Conservation (phyloP, 2,329 filamentous ascomycete species). For the Trichoderma atrobrunneum region DNA sequence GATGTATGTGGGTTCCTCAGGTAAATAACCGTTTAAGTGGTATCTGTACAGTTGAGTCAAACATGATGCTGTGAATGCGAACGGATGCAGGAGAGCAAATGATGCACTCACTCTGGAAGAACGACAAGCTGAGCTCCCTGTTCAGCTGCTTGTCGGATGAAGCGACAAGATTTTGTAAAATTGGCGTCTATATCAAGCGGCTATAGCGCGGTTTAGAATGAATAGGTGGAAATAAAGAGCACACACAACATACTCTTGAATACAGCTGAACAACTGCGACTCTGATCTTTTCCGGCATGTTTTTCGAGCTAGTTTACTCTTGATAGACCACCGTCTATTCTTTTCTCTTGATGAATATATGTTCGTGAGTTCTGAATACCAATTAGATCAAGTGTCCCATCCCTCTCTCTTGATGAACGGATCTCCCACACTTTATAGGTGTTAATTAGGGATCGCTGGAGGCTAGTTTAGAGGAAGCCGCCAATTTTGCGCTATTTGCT, state of each 20-base stretch:
- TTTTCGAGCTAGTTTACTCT: background rate
- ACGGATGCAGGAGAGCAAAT: background rate
- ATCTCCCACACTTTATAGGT: background rate
- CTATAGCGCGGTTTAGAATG: background rate
- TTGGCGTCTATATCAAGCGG: background rate
- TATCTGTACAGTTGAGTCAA: background rate
- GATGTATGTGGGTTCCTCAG: background rate
- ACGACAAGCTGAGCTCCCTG: background rate
- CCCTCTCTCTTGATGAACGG: background rate
- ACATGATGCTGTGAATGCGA: background rate
- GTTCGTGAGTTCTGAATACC: background rate
- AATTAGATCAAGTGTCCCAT: background rate
- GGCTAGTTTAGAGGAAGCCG: background rate
- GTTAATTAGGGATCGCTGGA: background rate
- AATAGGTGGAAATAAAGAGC: no score
- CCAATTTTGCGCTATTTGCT: background rate
- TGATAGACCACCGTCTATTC: no score
- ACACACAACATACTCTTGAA: background rate
- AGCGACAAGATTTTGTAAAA: background rate
- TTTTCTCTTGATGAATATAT: background rate
- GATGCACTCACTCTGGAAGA: background rate
- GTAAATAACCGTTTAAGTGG: background rate
- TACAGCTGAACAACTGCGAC: background rate
- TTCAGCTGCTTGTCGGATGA: background rate
- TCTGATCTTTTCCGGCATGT: background rate